phyloP scores from a whole-genome alignment of 306 rosid genomes.

The Prosopis cineraria region DNA sequence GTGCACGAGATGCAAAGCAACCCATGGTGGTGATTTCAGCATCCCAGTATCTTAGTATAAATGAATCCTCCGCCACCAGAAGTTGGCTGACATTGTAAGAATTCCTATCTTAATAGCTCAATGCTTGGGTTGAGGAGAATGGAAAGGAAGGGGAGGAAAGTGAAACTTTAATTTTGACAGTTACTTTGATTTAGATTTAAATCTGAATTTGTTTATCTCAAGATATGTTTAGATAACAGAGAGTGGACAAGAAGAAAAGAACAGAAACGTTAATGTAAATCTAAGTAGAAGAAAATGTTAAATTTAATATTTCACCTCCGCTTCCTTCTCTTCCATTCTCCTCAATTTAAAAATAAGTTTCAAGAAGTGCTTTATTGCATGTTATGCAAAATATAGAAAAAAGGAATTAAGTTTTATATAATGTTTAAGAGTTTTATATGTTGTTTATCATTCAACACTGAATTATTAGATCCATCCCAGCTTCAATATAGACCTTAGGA shows the following conservation, averaged over 20 bases:
- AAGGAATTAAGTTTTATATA: not conserved
- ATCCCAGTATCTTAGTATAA: too few relatives aligned
- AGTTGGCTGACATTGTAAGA: too few relatives aligned
- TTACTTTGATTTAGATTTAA: not conserved
- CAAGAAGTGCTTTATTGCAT: not conserved
- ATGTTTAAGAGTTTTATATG: not conserved
- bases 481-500: not conserved
- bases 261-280: not conserved
- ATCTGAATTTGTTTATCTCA: too few relatives aligned
- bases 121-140: not conserved
- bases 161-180: too few relatives aligned
- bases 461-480: not conserved
- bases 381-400: not conserved
- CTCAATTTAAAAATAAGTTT: not conserved
- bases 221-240: too few relatives aligned
- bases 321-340: not conserved
- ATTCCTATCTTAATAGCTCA: too few relatives aligned
- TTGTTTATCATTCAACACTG: slow-evolving; percentile 3
- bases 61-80: too few relatives aligned
- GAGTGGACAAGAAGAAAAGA: too few relatives aligned
- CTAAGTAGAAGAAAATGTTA: not conserved
- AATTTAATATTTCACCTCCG: not conserved
- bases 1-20: too few relatives aligned
- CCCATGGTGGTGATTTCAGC: too few relatives aligned
- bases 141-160: not conserved